Conservation (phyloP, 495 filamentous ascomycete genomes). For the Daldinia grandis region DNA sequence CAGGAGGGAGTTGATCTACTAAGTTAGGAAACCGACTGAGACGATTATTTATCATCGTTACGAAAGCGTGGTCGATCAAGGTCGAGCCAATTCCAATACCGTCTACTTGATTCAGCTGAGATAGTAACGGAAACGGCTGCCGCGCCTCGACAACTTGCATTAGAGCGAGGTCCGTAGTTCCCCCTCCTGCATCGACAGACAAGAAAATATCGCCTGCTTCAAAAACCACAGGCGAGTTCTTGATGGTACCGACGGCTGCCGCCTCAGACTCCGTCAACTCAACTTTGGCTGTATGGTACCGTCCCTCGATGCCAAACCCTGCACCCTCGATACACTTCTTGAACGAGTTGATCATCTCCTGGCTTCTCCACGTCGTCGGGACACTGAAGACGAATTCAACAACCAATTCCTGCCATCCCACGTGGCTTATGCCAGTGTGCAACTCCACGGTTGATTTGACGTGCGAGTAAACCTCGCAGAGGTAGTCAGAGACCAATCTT, state of each 20-base stretch:
- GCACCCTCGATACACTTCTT: slow-evolving; percentile 58
- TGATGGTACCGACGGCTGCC: slow-evolving; percentile 63
- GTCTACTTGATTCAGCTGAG: slow-evolving; percentile 48
- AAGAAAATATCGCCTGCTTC: slow-evolving; percentile 46
- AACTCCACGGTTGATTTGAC: slow-evolving; percentile 58
- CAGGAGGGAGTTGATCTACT: slow-evolving; percentile 38
- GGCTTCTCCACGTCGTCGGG: slow-evolving; percentile 71
- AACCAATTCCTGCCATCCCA: slow-evolving; percentile 56
- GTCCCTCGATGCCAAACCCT: slow-evolving; percentile 58
- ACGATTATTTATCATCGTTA: slow-evolving; percentile 42
- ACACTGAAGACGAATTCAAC: slow-evolving; percentile 74
- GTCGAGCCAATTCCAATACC: slow-evolving; percentile 52
- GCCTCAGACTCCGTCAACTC: slow-evolving; percentile 76
- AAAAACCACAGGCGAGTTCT: slow-evolving; percentile 46
- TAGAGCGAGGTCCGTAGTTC: slow-evolving; percentile 51
- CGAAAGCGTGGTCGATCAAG: slow-evolving; percentile 50
- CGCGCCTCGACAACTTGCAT: slow-evolving; percentile 47
- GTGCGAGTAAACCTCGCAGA: slow-evolving; percentile 63
- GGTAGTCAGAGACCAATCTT: slow-evolving; percentile 63
- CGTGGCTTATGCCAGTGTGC: slow-evolving; percentile 45
- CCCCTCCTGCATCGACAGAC: slow-evolving; percentile 50
- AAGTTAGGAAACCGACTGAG: slow-evolving; percentile 41
- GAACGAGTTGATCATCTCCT: slow-evolving; percentile 65
- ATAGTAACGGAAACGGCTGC: slow-evolving; percentile 43
- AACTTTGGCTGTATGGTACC: slow-evolving; percentile 60